Conservation (phyloP, 768 basidiomycete genomes). For the Antrodiella citrinella region DNA sequence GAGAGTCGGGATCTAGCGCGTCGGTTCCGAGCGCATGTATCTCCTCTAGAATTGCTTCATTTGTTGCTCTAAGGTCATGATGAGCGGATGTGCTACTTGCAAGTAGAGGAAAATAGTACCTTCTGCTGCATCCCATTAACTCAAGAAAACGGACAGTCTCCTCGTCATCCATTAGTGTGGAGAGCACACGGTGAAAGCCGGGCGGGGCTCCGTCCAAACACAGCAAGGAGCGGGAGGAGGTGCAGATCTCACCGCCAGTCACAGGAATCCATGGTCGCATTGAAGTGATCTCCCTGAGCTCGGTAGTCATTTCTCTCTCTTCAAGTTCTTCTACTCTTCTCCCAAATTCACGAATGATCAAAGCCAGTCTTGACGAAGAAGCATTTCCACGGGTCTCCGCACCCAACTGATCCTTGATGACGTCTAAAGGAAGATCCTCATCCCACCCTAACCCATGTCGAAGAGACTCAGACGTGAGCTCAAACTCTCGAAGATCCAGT, state of each 20-base stretch:
- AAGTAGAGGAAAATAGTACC: neutral
- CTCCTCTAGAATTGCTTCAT: neutral
- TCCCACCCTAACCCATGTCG: slow-evolving; percentile 31
- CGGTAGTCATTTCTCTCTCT: neutral
- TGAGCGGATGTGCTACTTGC: neutral
- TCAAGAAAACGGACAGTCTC: slow-evolving; percentile 9
- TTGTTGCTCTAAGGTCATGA: neutral
- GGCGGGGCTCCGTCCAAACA: neutral
- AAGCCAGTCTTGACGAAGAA: neutral
- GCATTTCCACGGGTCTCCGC: neutral
- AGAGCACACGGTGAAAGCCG: neutral
- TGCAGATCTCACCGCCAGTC: neutral
- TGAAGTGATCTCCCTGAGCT: neutral
- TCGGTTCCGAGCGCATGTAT: neutral
- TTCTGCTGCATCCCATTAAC: neutral
- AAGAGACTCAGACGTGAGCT: slow-evolving; percentile 4
- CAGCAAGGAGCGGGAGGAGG: neutral
- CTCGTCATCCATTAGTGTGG: neutral
- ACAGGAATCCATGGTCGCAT: neutral
- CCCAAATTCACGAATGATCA: neutral
- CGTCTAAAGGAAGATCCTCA: slow-evolving; percentile 20
- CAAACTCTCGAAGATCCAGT: slow-evolving; percentile 10
- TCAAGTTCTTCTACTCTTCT: neutral
- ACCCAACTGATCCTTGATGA: neutral
- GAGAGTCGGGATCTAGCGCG: neutral